phyloP scores from a whole-genome alignment of 2,329 filamentous ascomycete genomes.

The Sarocladiaceae sp. region DNA sequence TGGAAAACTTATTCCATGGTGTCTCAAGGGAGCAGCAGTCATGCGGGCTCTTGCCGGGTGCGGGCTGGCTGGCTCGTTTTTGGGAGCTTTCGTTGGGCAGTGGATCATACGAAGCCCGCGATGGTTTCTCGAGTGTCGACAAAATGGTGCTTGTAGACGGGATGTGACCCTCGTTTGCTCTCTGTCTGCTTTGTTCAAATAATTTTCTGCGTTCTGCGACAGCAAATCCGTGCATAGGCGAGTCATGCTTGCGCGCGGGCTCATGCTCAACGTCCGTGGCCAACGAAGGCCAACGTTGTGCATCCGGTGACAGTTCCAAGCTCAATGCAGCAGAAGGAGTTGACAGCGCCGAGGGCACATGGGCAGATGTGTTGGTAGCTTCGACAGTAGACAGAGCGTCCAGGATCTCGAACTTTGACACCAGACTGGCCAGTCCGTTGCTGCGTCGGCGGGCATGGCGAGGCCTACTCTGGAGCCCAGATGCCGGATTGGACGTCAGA shows the following conservation, averaged over 20 bases:
- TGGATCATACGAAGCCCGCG: no score
- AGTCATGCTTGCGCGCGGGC: neutral
- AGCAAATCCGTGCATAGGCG: neutral
- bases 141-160: neutral
- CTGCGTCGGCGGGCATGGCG: neutral
- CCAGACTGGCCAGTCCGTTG: constrained; percentile 24
- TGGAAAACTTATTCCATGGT: no score
- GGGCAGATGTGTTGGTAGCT: neutral
- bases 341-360: neutral
- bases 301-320: neutral
- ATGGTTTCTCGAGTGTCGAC: neutral
- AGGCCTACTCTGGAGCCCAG: neutral
- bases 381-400: constrained; percentile 17
- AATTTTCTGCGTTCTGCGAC: neutral
- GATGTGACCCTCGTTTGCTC: neutral
- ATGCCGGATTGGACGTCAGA: neutral
- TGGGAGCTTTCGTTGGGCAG: no score
- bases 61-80: no score
- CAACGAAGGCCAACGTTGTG: neutral
- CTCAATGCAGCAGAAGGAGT: neutral
- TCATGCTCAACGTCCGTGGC: neutral
- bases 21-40: no score
- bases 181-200: neutral
- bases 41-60: no score
- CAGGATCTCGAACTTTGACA: constrained; percentile 31